Base-by-base conservation (phyloP, 2,329 filamentous ascomycete genomes). In the Paecilomyces dactylethromorphus region DNA sequence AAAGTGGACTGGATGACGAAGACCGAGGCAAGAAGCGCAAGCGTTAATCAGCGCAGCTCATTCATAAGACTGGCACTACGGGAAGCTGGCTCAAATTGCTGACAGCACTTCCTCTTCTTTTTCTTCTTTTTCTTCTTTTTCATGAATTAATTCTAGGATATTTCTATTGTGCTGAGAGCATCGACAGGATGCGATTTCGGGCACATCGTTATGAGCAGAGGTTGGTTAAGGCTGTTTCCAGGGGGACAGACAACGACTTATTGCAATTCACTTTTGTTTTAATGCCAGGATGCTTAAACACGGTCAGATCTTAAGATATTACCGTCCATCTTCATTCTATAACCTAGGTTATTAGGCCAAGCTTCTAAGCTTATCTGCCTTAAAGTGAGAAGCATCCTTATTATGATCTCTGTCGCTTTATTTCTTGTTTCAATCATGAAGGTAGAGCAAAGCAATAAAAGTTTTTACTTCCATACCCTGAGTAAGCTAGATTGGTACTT, bases 11-110 rank as follows among this genome's bases (percentile, higher is more conserved):
- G 24, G 78, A 82, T 22, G 83, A 84, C 55, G 81, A 84, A 56
- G 84, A 85, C 32, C 78, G 71, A 53, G 78, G 88, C 2, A 91
- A 87, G 79, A 91, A 92, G 77, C 86, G 90, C 69, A 92, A 93
- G 75, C 83, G 88, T 54, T 88, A 63, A 65, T 63, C 21, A 33
- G 53, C 11, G 53, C 11, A 24, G n/a, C 12, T 21, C 22, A 10
- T 29, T 18, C 5, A 22, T 15, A 5, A 18, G 13, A 24, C 13
- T 24, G 50, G 3, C 26, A 24, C 8, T 52, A 24, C 50, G 26
- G 3, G 50, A 21, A n/a, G 7, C 15, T 29, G 22, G 26, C 50
- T 52, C 18, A 29, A 15, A 52, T 29, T 24, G 21, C 29, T 24
- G 53, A 54, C n/a, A 7, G n/a, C 26, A n/a, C 7, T 29, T 29